Evolutionary conservation across 2,329 filamentous ascomycete genomes (phyloP).

Genomic region (Venturia aucupariae): DNA sequence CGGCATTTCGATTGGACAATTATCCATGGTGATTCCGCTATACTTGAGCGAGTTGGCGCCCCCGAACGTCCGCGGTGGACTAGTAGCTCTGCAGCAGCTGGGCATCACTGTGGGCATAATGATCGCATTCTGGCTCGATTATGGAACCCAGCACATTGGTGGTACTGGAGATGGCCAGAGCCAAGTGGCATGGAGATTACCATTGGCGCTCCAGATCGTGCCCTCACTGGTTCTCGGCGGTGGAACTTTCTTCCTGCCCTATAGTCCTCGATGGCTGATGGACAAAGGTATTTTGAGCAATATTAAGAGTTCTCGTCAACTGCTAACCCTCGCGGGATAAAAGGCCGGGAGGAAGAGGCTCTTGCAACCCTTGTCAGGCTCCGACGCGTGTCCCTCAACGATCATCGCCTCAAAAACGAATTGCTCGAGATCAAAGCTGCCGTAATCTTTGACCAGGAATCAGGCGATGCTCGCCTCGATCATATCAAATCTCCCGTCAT

Average conservation of each 20-base stretch:
- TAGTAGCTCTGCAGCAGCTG: conserved; percentile 1
- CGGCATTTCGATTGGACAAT: conserved; percentile 48
- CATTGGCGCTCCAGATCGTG: conserved; percentile 38
- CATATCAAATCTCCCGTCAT: conserved; percentile 9
- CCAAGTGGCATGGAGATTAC: conserved; percentile 24
- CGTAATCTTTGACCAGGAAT: conserved; percentile 22
- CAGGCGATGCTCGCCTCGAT: conserved; percentile 7
- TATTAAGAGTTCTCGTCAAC: conserved; percentile 19
- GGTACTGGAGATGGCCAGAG: conserved; percentile 12
- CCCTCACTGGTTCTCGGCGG: conserved; percentile 35
- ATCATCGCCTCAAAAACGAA: conserved; percentile 50
- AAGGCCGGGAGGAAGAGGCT: neutral
- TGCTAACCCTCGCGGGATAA: neutral
- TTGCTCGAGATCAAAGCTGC: conserved; percentile 53
- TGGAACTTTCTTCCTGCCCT: conserved; percentile 35
- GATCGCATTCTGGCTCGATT: conserved; percentile 15
- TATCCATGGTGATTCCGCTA: conserved; percentile 52
- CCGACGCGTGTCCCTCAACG: conserved; percentile 44
- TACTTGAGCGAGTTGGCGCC: conserved; percentile 56
- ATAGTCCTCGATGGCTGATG: conserved; percentile 22
- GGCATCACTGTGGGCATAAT: conserved; percentile 44
- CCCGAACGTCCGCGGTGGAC: conserved; percentile 44
- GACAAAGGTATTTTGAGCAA: conserved; percentile 1
- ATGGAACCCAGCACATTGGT: conserved; percentile 15
- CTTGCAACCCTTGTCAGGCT: conserved; percentile 33